Base-by-base conservation (phyloP, 352 stramenopile genomes). In the Phytophthora lateralis region DNA sequence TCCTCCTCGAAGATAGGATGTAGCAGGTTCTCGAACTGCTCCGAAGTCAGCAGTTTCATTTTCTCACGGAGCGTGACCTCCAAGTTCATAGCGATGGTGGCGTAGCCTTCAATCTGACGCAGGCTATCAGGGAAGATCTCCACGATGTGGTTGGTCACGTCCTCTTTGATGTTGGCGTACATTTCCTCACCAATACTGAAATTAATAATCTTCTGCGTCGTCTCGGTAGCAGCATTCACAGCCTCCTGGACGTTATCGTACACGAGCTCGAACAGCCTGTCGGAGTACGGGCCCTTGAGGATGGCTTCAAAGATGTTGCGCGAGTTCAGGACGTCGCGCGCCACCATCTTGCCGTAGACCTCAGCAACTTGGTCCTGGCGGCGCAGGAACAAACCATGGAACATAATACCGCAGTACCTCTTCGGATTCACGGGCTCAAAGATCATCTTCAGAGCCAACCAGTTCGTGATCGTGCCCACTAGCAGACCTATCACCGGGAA, bases 1-100 rank as follows among this genome's bases (percentile, higher is more conserved):
- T 99, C 97, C 65, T 99, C 96, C 71, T 99, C 88, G 75, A 99
- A 99, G 15, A 98, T 97, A 10, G 97, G 97, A 65, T 99, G 97
- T 58, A 99, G 73, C 18, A 99, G 72, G 42, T 96, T 80, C 71
- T 99, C 97, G 71, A 99, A 99, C 69, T 98, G 87, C 35, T 80
- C 76, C 12, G 76, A 93, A 26, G 71, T 89, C 74, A 92, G 69
- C 59, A 85, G 78, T 74, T 91, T 88, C 91, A 99, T 98, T 73
- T 96, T 93, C 48, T 96, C 84, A 24, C 88, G 79, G 38, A 99
- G 77, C 12, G 93, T 98, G 8, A 90, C 74, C 62, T 98, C 79
- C 32, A 99, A 62, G 35, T 95, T 82, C 69, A 99, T 89, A 4
- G 92, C 93, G 17, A 88, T 70, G 57, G 97, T 97, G 32, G 96